Percentiles rank a stretch among this genome's conserved stretches.
Conservation (phyloP, 1,139 yeast genomes). For the Candida neerlandica region DNA sequence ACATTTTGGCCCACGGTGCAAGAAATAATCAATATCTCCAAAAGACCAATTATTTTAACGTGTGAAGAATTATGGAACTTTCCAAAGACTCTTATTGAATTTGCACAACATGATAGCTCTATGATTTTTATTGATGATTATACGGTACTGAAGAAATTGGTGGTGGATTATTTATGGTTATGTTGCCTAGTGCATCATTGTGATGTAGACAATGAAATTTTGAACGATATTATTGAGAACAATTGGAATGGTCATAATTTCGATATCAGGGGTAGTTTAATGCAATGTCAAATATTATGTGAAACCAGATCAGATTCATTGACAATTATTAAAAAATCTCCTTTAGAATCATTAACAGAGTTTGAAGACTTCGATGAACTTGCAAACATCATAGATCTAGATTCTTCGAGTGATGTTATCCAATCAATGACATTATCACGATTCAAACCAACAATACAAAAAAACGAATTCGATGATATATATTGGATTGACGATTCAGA, state of each 20-base stretch:
- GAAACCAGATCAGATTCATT: neutral
- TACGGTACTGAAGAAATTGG: slow-evolving; percentile 23
- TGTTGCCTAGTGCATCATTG: slow-evolving; percentile 42
- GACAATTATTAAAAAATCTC: neutral
- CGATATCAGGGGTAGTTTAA: slow-evolving; percentile 61
- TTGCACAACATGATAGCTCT: slow-evolving; percentile 46
- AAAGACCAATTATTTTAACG: slow-evolving; percentile 81
- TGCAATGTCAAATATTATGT: slow-evolving; percentile 61
- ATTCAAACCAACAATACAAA: slow-evolving; percentile 34
- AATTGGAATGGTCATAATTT: slow-evolving; percentile 24
- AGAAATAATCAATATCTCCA: slow-evolving; percentile 62
- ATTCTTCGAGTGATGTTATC: slow-evolving; percentile 45
- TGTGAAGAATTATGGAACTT: slow-evolving; percentile 59
- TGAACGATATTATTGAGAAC: slow-evolving; percentile 35
- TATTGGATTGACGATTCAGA: slow-evolving; percentile 30
- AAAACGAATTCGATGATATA: slow-evolving; percentile 41
- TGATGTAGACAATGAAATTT: slow-evolving; percentile 32
- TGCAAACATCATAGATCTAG: slow-evolving; percentile 28
- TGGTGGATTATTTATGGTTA: slow-evolving; percentile 41
- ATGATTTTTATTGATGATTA: slow-evolving; percentile 28
- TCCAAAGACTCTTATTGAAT: slow-evolving; percentile 54
- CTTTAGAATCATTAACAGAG: neutral
- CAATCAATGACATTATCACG: slow-evolving; percentile 34
- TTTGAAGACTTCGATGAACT: slow-evolving; percentile 13
- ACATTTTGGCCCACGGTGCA: slow-evolving; percentile 79